phyloP scores from a whole-genome alignment of 169 alveolate genomes.

The Perkinsus marinus region DNA sequence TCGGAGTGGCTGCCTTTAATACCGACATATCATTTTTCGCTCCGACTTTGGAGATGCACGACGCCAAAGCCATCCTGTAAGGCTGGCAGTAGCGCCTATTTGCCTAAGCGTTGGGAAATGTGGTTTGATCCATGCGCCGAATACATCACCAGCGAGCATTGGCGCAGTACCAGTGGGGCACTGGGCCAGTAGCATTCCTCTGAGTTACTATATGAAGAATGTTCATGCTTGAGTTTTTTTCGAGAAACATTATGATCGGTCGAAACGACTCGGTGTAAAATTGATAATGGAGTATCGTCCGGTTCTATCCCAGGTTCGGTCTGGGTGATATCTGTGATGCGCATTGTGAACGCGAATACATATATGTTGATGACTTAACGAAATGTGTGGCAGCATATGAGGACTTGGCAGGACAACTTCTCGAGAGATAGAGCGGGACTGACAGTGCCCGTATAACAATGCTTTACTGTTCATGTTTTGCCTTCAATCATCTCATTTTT shows the following conservation, averaged over 20 bases:
- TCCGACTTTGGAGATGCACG: background rate
- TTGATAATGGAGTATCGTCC: background rate
- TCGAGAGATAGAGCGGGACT: background rate
- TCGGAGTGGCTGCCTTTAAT: background rate
- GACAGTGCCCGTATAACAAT: too few relatives aligned
- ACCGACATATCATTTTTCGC: constrained; percentile 1
- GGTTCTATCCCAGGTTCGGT: background rate
- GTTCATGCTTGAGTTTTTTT: too few relatives aligned
- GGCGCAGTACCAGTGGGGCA: too few relatives aligned
- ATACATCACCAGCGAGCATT: too few relatives aligned
- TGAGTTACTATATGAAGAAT: too few relatives aligned
- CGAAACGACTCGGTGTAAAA: background rate
- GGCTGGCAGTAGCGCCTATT: background rate
- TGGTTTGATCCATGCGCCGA: too few relatives aligned
- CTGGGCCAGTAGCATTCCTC: too few relatives aligned
- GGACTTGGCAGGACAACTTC: background rate
- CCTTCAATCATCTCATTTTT: too few relatives aligned
- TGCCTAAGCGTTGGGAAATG: too few relatives aligned
- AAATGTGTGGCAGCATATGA: background rate
- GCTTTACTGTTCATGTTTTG: background rate
- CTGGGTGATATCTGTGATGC: constrained; percentile 5
- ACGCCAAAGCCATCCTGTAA: background rate
- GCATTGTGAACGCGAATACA: background rate
- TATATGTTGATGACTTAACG: background rate
- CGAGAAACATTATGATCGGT: background rate